Conservation (phyloP, 2,329 filamentous ascomycete genomes). For the Fusarium chlamydosporum region DNA sequence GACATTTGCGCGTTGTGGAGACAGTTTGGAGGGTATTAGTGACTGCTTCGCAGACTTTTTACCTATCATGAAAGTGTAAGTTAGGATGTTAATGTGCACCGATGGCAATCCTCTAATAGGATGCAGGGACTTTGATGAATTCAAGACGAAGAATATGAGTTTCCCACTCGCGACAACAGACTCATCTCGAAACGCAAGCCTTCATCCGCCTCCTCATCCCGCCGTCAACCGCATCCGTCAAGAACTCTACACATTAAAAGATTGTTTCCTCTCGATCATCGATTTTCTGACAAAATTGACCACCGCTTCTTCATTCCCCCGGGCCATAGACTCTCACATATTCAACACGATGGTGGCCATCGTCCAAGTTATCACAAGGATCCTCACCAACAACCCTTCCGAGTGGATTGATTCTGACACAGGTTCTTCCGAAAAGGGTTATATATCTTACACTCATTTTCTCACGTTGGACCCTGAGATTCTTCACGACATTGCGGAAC, state of each 20-base stretch:
- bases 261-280: constrained; percentile 21
- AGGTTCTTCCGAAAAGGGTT: rapidly evolving
- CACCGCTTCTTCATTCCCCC: background rate
- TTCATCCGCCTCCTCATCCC: constrained; percentile 24
- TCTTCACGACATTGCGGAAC: constrained; percentile 24
- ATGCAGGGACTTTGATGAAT: constrained; percentile 43
- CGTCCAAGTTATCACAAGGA: constrained; percentile 32
- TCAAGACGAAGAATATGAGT: constrained; percentile 30
- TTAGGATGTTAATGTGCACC: rapidly evolving
- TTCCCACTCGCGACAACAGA: constrained; percentile 8
- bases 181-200: background rate
- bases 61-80: constrained; percentile 45
- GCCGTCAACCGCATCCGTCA: constrained; percentile 30
- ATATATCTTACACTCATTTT: constrained; percentile 41
- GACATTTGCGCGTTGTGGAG: constrained; percentile 12
- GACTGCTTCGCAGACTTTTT: constrained; percentile 25
- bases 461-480: constrained; percentile 37
- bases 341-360: constrained; percentile 18
- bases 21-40: constrained; percentile 21
- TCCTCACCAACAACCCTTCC: constrained; percentile 44
- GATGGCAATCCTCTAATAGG: background rate
- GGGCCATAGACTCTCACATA: background rate
- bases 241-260: constrained; percentile 44
- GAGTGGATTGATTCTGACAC: constrained; percentile 48
- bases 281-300: constrained; percentile 22